Conservation (phyloP, 805 yeast species). For the Pichia paraexigua region DNA sequence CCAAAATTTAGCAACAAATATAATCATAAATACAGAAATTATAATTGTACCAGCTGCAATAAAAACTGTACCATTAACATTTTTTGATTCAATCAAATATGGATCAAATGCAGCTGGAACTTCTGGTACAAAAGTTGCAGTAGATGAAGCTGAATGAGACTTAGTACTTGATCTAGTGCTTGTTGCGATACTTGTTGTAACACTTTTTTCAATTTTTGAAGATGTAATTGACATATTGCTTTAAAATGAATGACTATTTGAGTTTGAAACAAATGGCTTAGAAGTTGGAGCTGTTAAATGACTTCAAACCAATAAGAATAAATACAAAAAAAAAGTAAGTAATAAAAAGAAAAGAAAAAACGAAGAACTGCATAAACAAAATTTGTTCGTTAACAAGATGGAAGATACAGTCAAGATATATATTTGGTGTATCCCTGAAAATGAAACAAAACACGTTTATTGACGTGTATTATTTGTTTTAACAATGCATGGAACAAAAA, state of each 20-base stretch:
- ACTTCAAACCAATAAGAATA: not conserved
- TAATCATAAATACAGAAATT: constrained; percentile 16
- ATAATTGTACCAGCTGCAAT: constrained; percentile 34
- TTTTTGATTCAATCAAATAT: constrained; percentile 20
- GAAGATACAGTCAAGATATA: not conserved
- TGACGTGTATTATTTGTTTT: not conserved
- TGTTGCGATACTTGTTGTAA: not conserved
- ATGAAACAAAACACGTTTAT: not conserved
- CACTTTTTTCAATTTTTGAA: no score
- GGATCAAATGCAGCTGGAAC: constrained; percentile 26
- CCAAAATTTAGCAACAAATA: constrained; percentile 18
- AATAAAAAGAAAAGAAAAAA: no score
- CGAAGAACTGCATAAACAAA: not conserved
- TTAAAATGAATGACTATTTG: not conserved
- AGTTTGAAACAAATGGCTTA: not conserved
- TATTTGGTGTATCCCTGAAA: not conserved
- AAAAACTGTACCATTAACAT: constrained; percentile 35
- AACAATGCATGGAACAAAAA: not conserved
- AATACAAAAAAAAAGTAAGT: no score
- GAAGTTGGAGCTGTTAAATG: not conserved
- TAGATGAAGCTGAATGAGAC: not conserved
- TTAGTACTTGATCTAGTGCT: not conserved
- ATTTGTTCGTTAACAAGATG: not conserved
- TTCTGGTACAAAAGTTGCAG: not conserved
- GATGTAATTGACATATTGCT: not conserved